These are phyloP conservation scores for Cryphonectria nitschkei DNA, from an alignment of 2,329 filamentous ascomycete species.

Conservation along the genomic window DNA sequence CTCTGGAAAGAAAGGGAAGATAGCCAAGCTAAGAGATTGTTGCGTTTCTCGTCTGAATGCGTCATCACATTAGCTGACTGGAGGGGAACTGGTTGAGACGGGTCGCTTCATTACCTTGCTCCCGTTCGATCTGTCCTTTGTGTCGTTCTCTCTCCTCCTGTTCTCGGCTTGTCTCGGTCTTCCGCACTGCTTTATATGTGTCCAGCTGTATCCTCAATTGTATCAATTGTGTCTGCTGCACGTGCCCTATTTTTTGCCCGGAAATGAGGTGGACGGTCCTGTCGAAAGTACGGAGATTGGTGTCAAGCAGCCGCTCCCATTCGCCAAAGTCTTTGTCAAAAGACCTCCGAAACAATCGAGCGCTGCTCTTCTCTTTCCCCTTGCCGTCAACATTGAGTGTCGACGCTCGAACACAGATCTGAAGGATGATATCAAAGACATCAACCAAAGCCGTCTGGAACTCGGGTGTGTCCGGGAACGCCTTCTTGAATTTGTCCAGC, in stretches of 20 bases:
- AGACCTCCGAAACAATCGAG: not conserved
- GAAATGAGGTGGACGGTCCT: slow-evolving; percentile 1
- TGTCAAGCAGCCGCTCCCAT: not conserved
- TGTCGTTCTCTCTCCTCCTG: not conserved
- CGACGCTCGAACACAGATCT: slow-evolving; percentile 1
- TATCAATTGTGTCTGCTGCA: slow-evolving; percentile 3
- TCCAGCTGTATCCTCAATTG: not conserved
- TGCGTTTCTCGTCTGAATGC: not conserved
- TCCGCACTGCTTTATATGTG: not conserved
- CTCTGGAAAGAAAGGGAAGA: slow-evolving; percentile 7
- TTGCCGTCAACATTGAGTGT: slow-evolving; percentile 1
- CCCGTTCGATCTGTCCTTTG: not conserved
- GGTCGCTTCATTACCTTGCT: not conserved
- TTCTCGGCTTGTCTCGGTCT: not conserved
- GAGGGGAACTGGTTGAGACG: not conserved
- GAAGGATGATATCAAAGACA: slow-evolving; percentile 12
- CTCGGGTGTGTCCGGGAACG: slow-evolving; percentile 7
- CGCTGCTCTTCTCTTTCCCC: slow-evolving; percentile 5
- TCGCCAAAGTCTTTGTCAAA: slow-evolving; percentile 16
- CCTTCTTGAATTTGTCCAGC: slow-evolving; percentile 4
- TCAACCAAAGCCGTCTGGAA: slow-evolving; percentile 7
- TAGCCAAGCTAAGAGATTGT: not conserved
- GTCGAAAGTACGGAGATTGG: slow-evolving; percentile 1
- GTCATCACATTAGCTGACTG: not conserved
- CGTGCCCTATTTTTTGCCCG: not conserved